Percentiles rank a stretch among this genome's conserved stretches.
phyloP scores from a whole-genome alignment of 208 protist species.

The Trypanosoma rangeli region DNA sequence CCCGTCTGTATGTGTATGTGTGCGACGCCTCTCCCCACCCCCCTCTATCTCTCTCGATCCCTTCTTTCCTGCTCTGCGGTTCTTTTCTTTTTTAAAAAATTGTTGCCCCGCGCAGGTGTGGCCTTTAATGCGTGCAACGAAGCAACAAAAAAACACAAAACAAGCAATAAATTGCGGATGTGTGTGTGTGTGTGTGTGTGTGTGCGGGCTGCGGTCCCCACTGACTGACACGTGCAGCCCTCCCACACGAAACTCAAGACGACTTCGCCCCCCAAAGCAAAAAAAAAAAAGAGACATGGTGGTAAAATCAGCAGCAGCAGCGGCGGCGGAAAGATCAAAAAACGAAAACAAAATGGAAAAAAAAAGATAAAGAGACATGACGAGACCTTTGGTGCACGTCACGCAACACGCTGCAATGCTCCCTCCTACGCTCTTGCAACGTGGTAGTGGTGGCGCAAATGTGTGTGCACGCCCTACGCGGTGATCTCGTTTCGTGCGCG shows the following conservation, averaged over 20 bases:
- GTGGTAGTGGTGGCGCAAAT: not conserved
- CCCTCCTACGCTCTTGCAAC: not conserved
- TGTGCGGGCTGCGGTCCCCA: constrained; percentile 24
- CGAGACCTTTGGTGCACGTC: not conserved
- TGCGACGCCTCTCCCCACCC: not conserved
- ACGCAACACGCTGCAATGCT: not conserved
- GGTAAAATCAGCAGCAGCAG: no score
- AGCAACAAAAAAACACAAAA: constrained; percentile 10
- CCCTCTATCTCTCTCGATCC: not conserved
- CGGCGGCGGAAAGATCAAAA: constrained; percentile 1
- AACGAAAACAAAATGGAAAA: not conserved
- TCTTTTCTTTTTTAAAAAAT: not conserved
- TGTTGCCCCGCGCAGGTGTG: not conserved
- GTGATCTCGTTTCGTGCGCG: constrained; percentile 57
- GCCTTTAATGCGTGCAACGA: not conserved
- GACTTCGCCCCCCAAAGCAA: not conserved
- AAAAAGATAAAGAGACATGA: constrained; percentile 1
- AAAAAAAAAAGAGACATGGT: constrained; percentile 8
- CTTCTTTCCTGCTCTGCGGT: not conserved
- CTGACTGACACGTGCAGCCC: not conserved
- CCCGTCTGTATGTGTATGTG: not conserved
- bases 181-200: not conserved
- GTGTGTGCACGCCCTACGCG: not conserved
- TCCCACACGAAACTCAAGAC: not conserved
- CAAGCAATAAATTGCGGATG: not conserved